A percentile compares a stretch with the other conserved stretches of the same genome.
phyloP scores from a whole-genome alignment of 2,329 filamentous ascomycete species.

The Aspergillus spinulosporus region DNA sequence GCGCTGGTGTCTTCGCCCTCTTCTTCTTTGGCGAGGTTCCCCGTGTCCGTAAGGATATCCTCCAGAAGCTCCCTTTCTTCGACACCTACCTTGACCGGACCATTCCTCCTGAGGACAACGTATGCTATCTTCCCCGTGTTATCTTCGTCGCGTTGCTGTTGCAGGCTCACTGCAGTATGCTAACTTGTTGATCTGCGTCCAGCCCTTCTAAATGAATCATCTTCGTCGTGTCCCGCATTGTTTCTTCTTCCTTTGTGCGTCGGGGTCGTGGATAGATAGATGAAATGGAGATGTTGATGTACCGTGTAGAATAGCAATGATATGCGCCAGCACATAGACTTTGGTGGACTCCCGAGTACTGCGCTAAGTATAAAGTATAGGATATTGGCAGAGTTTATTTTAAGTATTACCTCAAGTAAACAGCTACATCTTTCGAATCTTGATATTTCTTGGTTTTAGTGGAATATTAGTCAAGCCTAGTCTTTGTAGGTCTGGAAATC shows the following conservation, averaged over 20 bases:
- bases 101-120: constrained; percentile 64
- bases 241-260: constrained; percentile 30
- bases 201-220: constrained; percentile 41
- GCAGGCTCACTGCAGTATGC: background rate
- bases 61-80: constrained; percentile 61
- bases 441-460: too few species aligned
- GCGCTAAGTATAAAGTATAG: background rate
- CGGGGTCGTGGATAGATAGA: constrained; percentile 13
- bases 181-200: background rate
- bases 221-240: constrained; percentile 9
- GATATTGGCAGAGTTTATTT: background rate
- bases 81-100: constrained; percentile 58
- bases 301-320: constrained; percentile 41
- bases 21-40: constrained; percentile 67
- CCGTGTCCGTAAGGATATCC: constrained; percentile 62
- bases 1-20: constrained; percentile 59
- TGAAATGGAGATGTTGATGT: constrained; percentile 14
- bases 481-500: too few species aligned
- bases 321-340: constrained; percentile 41
- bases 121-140: constrained; percentile 30
- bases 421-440: too few species aligned
- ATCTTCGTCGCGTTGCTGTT: background rate
- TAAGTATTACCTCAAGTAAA: too few species aligned
- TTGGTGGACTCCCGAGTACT: background rate
- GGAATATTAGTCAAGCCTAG: too few species aligned